Base-by-base conservation (phyloP, 345 rosid species). In the Aurinia saxatilis region DNA sequence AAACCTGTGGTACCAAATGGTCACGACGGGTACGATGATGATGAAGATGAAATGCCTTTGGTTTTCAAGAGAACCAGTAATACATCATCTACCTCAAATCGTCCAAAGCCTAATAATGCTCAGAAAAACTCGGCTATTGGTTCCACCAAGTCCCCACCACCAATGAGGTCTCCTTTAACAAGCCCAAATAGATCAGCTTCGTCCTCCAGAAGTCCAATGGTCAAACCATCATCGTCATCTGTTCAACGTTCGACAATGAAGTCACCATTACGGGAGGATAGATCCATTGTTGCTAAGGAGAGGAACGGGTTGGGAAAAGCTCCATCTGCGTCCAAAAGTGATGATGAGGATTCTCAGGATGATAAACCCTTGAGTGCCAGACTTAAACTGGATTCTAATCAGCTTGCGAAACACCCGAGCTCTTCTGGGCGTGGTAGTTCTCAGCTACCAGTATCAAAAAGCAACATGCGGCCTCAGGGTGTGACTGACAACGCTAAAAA, bases 321-420 rank as follows among this genome's bases (percentile, higher is more conserved):
- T 52, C 61, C 62, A 18, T 18, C 62, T 61, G 35, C 52, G 55
- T 44, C 73, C 11, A 68, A 29, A 53, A 52, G 18, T 44, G 67
- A 69, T 60, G 68, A 42, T 16, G 88, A 79, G 9, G 95, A 87
- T 66, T 84, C 88, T 36, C 96, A 90, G 51, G 99, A 90, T 77
- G 78, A 81, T 57, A 73, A 75, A 42, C 96, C 96, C 18, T 73
- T 95, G 75, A 86, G 80, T 80, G 50, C 64, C 57, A 88, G 92
- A 73, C 33, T 68, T 52, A 68, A 68, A 60, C 76, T 10, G 46
- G 66, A 42, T 48, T 48, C 57, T n/a, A 66, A 66, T 9, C 53
- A 65, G 46, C 30, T 36, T 38, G 7, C 37, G 45, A 67, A 60
- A 45, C 73, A 68, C 49, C 49, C 55, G 4, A 52, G 50, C 49